These are phyloP conservation scores for Boletales sp. DNA, from an alignment of 768 basidiomycete genomes.

Conservation along the genomic window DNA sequence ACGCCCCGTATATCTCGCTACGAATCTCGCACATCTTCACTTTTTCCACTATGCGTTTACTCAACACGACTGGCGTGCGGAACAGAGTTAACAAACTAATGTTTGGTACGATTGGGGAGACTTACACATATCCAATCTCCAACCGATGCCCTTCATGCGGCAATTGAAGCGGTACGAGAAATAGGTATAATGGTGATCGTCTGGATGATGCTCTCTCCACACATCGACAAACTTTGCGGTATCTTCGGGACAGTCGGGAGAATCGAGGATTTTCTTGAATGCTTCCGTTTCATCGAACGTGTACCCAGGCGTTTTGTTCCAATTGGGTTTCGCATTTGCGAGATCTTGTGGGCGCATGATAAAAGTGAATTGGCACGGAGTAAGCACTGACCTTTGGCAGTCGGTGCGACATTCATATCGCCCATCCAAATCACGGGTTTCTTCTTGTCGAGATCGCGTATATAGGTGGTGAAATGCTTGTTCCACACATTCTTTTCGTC, in stretches of 20 bases:
- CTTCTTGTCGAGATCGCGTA: slow-evolving; percentile 66
- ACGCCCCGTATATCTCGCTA: slow-evolving; percentile 81
- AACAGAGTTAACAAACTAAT: not conserved
- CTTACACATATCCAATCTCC: slow-evolving; percentile 85
- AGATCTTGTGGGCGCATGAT: slow-evolving; percentile 46
- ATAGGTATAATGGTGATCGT: slow-evolving; percentile 75
- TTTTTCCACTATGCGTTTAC: slow-evolving; percentile 59
- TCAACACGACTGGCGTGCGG: slow-evolving; percentile 58
- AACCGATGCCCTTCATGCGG: slow-evolving; percentile 75
- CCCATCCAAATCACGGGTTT: slow-evolving; percentile 90
- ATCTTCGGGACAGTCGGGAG: slow-evolving; percentile 36
- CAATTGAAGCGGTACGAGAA: slow-evolving; percentile 83
- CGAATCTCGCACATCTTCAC: slow-evolving; percentile 85
- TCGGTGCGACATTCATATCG: slow-evolving; percentile 85
- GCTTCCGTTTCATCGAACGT: slow-evolving; percentile 78
- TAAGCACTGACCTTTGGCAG: slow-evolving; percentile 50
- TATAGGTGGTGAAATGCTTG: slow-evolving; percentile 65
- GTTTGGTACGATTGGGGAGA: slow-evolving; percentile 12
- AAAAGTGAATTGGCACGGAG: not conserved
- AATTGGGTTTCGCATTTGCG: slow-evolving; percentile 64
- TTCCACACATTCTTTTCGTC: slow-evolving; percentile 80
- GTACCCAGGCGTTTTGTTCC: slow-evolving; percentile 87
- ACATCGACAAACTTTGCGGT: slow-evolving; percentile 65
- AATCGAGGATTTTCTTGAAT: slow-evolving; percentile 63
- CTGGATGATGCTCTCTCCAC: slow-evolving; percentile 72